Percentiles rank a stretch among this genome's conserved stretches.
phyloP scores from a whole-genome alignment of 2,329 filamentous ascomycete genomes.

The Exophiala sideris region DNA sequence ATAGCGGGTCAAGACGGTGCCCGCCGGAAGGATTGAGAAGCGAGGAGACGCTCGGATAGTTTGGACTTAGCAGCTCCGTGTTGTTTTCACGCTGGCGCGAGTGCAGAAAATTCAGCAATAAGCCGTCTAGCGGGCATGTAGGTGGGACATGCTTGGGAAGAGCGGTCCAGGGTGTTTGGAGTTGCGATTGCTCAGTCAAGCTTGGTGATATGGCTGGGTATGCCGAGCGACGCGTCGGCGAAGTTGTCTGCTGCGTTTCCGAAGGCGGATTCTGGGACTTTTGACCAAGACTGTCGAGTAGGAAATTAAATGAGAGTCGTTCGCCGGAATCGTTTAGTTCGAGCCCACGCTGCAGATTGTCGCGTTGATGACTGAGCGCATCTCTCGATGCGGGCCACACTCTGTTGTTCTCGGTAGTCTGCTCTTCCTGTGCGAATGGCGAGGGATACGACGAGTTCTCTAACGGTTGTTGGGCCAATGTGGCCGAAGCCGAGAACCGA shows the following conservation, averaged over 20 bases:
- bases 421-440: slow-evolving; percentile 9
- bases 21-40: slow-evolving; percentile 62
- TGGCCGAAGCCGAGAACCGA: slow-evolving; percentile 33
- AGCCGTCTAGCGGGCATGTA: slow-evolving; percentile 72
- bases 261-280: slow-evolving; percentile 44
- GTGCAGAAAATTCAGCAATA: slow-evolving; percentile 76
- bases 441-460: slow-evolving; percentile 11
- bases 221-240: slow-evolving; percentile 18
- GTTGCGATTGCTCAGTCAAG: slow-evolving; percentile 29
- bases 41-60: slow-evolving; percentile 75
- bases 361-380: slow-evolving; percentile 42
- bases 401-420: slow-evolving; percentile 6
- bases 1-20: slow-evolving; percentile 65
- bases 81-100: slow-evolving; percentile 64
- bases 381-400: slow-evolving; percentile 25
- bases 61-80: slow-evolving; percentile 63
- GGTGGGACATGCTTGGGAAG: slow-evolving; percentile 60
- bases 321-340: slow-evolving; percentile 59
- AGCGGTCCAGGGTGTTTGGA: slow-evolving; percentile 34
- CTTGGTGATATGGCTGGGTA: slow-evolving; percentile 25
- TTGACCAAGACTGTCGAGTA: slow-evolving; percentile 61
- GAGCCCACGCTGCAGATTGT: slow-evolving; percentile 44
- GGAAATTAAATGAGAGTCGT: slow-evolving; percentile 68
- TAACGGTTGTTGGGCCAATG: slow-evolving; percentile 14
- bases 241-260: slow-evolving; percentile 1